phyloP scores from a whole-genome alignment of 2,329 filamentous ascomycete genomes.

The Cordyceps cicadae region DNA sequence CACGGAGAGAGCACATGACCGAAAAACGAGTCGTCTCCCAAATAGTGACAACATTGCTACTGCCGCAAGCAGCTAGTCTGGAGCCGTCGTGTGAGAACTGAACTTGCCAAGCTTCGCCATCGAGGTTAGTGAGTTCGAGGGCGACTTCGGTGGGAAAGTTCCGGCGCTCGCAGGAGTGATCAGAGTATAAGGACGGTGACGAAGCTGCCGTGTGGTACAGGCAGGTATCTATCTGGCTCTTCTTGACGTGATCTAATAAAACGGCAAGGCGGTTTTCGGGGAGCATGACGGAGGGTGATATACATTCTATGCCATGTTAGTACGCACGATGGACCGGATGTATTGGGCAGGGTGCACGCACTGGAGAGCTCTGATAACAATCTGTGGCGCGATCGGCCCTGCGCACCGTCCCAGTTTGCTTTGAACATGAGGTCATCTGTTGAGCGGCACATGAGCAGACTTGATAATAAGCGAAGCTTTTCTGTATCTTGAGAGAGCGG shows the following conservation, averaged over 20 bases:
- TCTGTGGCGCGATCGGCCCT: slow-evolving; percentile 62
- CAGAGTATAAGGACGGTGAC: slow-evolving; percentile 77
- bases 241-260: slow-evolving; percentile 75
- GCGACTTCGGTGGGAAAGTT: slow-evolving; percentile 70
- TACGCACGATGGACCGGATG: background rate
- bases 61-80: slow-evolving; percentile 73
- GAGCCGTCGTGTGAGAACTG: slow-evolving; percentile 83
- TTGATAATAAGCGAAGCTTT: slow-evolving; percentile 75
- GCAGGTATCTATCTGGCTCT: slow-evolving; percentile 73
- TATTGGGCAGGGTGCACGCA: slow-evolving; percentile 33
- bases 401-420: slow-evolving; percentile 78
- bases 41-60: slow-evolving; percentile 66
- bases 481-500: slow-evolving; percentile 72
- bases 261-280: slow-evolving; percentile 80
- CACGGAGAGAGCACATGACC: slow-evolving; percentile 52
- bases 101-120: slow-evolving; percentile 84
- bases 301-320: slow-evolving; percentile 52
- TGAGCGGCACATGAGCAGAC: slow-evolving; percentile 80
- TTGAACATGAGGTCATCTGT: slow-evolving; percentile 67
- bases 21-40: slow-evolving; percentile 70
- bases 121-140: slow-evolving; percentile 62
- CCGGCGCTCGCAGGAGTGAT: slow-evolving; percentile 73
- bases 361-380: slow-evolving; percentile 78
- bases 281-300: slow-evolving; percentile 95
- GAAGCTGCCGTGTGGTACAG: slow-evolving; percentile 76